Base-by-base conservation (phyloP, 1,139 yeast species). In the Taphrina communis region DNA sequence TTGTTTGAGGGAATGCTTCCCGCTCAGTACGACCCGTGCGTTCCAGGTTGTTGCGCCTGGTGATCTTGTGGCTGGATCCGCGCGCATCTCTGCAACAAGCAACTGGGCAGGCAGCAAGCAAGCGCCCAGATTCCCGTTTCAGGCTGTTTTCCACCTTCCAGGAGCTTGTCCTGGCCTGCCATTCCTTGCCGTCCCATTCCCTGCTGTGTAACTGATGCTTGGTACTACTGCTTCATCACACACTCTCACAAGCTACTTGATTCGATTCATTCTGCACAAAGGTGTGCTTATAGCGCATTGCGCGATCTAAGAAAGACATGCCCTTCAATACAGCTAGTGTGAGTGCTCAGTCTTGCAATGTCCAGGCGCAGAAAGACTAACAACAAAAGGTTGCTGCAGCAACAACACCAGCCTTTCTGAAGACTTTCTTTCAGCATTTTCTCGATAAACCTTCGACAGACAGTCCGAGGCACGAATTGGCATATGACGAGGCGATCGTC, bases 311-410 rank as follows among this genome's bases (percentile, higher is more conserved):
- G 48, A 14, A 17, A 19, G 11, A 14, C 53, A 63, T 63, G 67
- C 67, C 67, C 21, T 63, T 63, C 67, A 63, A 63, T 38, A 63
- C 67, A n/a, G 67, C 67, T 8, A 63, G 67, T 38, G 67, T 63
- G 44, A 14, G 60, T 17, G 39, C 31, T 19, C 39, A 31, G 41
- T 3, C 17, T 6, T 9, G 12, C 12, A 38, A 21, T 25, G 35
- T 50, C 36, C 6, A 21, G 9, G 42, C 14, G 11, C 8, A 2
- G 48, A 14, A 17, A 19, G 5, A 14, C 53, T 41, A 35, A 62
- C 58, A 17, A 11, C 31, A 25, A 41, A n/a, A 63, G 67, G 68
- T 65, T 46, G 68, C 68, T 6, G 63, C 41, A 12, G 41, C 41
- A 7, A 57, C 63, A 14, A 57, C 68, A 56, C 68, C 68, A 9